Evolutionary conservation across 2,329 filamentous ascomycete genomes (phyloP).

Genomic region (Akanthomyces dipterigenus): DNA sequence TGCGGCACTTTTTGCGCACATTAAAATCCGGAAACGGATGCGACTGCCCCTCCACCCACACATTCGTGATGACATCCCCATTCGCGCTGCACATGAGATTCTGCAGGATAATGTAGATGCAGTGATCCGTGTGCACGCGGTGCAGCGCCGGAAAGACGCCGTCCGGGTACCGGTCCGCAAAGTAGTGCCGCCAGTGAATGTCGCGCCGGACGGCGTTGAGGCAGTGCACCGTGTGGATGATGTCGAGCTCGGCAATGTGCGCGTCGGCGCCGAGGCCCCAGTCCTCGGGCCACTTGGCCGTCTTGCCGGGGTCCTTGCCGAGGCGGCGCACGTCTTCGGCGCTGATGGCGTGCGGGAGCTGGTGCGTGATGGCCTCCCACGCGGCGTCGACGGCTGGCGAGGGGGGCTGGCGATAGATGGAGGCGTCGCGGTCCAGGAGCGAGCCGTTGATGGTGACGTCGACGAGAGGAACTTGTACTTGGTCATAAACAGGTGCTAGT

Average conservation of each 20-base stretch:
- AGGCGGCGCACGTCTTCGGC: slow-evolving; percentile 2
- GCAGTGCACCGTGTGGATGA: slow-evolving; percentile 10
- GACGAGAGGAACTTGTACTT: background rate
- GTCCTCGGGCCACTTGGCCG: background rate
- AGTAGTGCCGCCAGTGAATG: slow-evolving; percentile 8
- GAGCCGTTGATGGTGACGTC: background rate
- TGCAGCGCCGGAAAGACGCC: slow-evolving; percentile 6
- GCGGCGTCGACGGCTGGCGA: slow-evolving; percentile 1
- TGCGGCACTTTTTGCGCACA: background rate
- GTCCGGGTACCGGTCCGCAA: slow-evolving; percentile 1
- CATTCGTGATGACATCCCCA: background rate
- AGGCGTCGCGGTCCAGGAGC: background rate
- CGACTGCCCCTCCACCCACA: background rate
- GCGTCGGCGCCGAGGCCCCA: slow-evolving; percentile 8
- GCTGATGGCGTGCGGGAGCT: slow-evolving; percentile 5
- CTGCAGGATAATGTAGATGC: slow-evolving; percentile 11
- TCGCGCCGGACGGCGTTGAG: slow-evolving; percentile 8
- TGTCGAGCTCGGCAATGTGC: slow-evolving; percentile 8
- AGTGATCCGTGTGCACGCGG: slow-evolving; percentile 8
- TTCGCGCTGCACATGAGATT: slow-evolving; percentile 2
- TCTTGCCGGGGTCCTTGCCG: slow-evolving; percentile 3
- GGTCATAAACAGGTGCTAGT: background rate
- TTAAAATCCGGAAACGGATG: background rate
- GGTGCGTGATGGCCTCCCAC: slow-evolving; percentile 4
- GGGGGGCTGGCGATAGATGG: slow-evolving; percentile 2